These are phyloP conservation scores for Physcomitrium patens DNA, from an alignment of 225 moss, liverwort and hornwort species.

Conservation along the genomic window DNA sequence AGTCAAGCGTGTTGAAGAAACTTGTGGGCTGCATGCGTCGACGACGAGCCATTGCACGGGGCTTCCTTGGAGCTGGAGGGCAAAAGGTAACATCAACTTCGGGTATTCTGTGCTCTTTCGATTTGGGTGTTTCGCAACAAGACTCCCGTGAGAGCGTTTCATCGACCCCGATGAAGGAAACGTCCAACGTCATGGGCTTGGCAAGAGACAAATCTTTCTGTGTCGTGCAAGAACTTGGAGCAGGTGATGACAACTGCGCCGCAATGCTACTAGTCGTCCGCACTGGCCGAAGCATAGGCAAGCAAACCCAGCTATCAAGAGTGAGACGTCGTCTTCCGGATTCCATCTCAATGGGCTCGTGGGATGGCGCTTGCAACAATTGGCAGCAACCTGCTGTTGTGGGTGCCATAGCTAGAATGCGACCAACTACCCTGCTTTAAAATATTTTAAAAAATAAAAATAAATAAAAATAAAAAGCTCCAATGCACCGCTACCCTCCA, in stretches of 20 bases:
- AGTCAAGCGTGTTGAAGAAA: constrained; percentile 54
- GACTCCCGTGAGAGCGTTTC: constrained; percentile 35
- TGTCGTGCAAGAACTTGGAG: constrained; percentile 29
- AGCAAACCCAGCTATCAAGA: constrained; percentile 55
- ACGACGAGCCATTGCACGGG: constrained; percentile 50
- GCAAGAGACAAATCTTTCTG: constrained; percentile 34
- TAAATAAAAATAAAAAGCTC: background rate
- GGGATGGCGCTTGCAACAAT: constrained; percentile 32
- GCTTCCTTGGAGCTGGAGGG: constrained; percentile 60
- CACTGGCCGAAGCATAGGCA: constrained; percentile 49
- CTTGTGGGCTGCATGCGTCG: constrained; percentile 57
- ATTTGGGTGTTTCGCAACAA: constrained; percentile 58
- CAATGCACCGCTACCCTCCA: background rate
- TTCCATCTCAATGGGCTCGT: constrained; percentile 45
- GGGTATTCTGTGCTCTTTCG: constrained; percentile 65
- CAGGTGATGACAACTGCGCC: constrained; percentile 33
- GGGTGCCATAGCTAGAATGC: constrained; percentile 55
- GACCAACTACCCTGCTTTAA: background rate
- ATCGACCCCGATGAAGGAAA: constrained; percentile 28
- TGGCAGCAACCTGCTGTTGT: constrained; percentile 45
- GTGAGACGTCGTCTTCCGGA: constrained; percentile 41
- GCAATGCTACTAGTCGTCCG: constrained; percentile 32
- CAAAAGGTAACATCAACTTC: constrained; percentile 55
- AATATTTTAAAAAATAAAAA: too few relatives aligned
- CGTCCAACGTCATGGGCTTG: constrained; percentile 30